These are phyloP conservation scores for Syncephalis plumigaleata DNA, from an alignment of 371 early-diverging fungal genomes.

Conservation along the genomic window DNA sequence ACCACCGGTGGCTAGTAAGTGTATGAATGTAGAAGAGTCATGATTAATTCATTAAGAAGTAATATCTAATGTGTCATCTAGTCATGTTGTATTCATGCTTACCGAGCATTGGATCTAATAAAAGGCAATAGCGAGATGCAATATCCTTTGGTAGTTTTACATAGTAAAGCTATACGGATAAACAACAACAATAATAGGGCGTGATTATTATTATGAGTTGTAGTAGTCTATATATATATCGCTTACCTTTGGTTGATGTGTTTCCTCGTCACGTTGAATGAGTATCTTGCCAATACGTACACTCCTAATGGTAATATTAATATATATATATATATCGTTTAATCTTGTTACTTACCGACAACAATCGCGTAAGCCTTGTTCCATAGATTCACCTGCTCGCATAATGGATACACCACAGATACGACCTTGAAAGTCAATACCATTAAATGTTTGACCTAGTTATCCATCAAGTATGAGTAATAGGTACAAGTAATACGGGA, in stretches of 20 bases:
- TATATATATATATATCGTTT: neutral
- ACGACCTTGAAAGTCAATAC: conserved; percentile 64
- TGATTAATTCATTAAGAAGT: neutral
- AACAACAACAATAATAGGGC: neutral
- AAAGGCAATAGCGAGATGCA: conserved; percentile 57
- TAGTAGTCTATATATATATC: no score
- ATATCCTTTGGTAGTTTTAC: conserved; percentile 83
- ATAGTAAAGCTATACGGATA: conserved; percentile 48
- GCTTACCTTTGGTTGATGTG: conserved; percentile 66
- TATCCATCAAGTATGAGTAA: no score
- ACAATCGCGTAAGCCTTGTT: conserved; percentile 81
- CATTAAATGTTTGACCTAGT: conserved; percentile 36
- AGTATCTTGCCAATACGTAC: conserved; percentile 88
- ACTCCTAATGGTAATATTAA: conserved; percentile 21
- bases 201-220: no score
- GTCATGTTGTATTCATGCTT: conserved; percentile 12
- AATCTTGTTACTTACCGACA: conserved; percentile 28
- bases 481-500: no score
- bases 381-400: conserved; percentile 90
- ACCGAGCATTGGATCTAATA: conserved; percentile 90
- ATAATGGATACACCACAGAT: conserved; percentile 93
- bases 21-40: neutral
- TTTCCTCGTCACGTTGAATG: conserved; percentile 89
- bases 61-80: neutral
- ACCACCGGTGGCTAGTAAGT: conserved; percentile 72